Base-by-base conservation (phyloP, 495 filamentous ascomycete species). In the Aspergillus sparsus region DNA sequence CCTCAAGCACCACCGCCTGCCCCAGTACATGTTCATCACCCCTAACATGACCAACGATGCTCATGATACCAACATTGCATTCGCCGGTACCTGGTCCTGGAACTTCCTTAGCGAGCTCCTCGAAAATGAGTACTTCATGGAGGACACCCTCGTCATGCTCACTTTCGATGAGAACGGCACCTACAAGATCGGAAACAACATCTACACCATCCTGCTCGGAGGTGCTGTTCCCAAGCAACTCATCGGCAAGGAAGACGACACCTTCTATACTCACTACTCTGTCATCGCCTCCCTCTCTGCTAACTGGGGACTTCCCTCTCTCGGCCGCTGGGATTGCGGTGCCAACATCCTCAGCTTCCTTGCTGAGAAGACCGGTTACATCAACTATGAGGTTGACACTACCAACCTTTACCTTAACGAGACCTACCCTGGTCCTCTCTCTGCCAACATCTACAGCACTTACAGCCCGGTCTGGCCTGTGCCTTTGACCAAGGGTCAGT, bases 21-120 rank as follows among this genome's bases (percentile, higher is more conserved):
- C 87, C 10, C 88, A 90, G 70, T 89, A 85, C 85, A 81, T 81
- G 59, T 89, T 90, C 73, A 83, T 90, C 58, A 90, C 87, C 12
- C 88, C 88, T 16, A 89, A 90, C 77, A 89, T 90, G 87, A 78
- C 83, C 61, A 84, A 87, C 61, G 86, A 88, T 67, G 89, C 81
- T 32, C 88, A 92, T 64, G 88, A 92, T 70, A 85, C 85, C 51
- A 79, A 79, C 68, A 79, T 91, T 49, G 82, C 80, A 16, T 79
- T 82, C 57, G 82, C 83, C 7, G 83, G 80, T 3, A 65, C 65
- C 11, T 91, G 86, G 86, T 75, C 83, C 9, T 78, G 80, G 27
- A 64, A 57, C 27, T 90, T 87, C 75, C 68, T 92, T 1, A 74
- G 77, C 44, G 80, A 83, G 5, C 82, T 91, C 45, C 75, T 91